A percentile compares a stretch with the other conserved stretches of the same genome.
These are phyloP conservation scores for Rhizomucor miehei DNA, from an alignment of 371 early-diverging fungal genomes.

Conservation along the genomic window DNA sequence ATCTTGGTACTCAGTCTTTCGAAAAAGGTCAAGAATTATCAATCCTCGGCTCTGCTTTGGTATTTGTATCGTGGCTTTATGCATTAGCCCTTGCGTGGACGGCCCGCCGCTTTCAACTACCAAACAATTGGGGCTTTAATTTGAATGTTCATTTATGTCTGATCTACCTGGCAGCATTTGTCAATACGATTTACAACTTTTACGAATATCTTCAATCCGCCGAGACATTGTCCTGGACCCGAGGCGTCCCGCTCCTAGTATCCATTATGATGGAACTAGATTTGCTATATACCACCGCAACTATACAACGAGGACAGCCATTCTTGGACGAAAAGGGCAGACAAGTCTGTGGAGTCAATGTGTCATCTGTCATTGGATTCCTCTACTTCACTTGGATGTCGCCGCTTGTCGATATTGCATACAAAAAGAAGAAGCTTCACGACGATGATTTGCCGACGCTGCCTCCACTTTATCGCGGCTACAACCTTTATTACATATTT, in stretches of 20 bases:
- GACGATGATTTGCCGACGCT: slow-evolving; percentile 36
- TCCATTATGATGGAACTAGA: slow-evolving; percentile 8
- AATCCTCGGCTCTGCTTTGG: slow-evolving; percentile 4
- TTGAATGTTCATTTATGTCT: slow-evolving; percentile 38
- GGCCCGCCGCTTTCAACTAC: slow-evolving; percentile 18
- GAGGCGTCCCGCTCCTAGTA: slow-evolving; percentile 13
- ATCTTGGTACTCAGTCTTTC: slow-evolving; percentile 1
- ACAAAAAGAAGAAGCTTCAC: slow-evolving; percentile 22
- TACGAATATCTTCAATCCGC: background rate
- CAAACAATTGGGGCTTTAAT: slow-evolving; percentile 33
- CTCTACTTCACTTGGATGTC: slow-evolving; percentile 18
- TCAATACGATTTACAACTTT: background rate
- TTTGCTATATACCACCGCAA: slow-evolving; percentile 27
- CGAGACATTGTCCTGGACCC: slow-evolving; percentile 1
- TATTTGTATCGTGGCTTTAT: slow-evolving; percentile 26
- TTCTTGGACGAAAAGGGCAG: slow-evolving; percentile 33
- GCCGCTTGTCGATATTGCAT: slow-evolving; percentile 29
- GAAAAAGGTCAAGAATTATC: background rate
- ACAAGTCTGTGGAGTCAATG: slow-evolving; percentile 12
- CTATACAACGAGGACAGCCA: slow-evolving; percentile 26
- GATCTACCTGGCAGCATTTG: slow-evolving; percentile 5
- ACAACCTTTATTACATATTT: slow-evolving; percentile 31
- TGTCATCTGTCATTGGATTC: slow-evolving; percentile 15
- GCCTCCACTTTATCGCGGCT: slow-evolving; percentile 30
- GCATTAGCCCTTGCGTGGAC: slow-evolving; percentile 13